A percentile compares a stretch with the other conserved stretches of the same genome.
Conservation (phyloP, 768 basidiomycete species). For the Rhodotorula toruloides region DNA sequence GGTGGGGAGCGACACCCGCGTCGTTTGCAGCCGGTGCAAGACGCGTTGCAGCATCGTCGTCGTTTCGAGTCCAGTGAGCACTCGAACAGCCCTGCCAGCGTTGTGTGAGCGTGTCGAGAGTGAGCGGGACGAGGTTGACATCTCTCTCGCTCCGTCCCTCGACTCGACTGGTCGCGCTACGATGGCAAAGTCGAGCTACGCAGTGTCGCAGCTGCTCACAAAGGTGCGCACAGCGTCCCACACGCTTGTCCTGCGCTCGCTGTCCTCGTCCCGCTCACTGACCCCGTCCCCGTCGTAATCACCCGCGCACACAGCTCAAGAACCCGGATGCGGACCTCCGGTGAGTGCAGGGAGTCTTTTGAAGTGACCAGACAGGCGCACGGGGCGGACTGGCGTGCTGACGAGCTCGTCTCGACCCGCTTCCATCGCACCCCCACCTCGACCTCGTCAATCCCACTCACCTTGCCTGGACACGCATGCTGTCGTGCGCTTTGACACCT, state of each 20-base stretch:
- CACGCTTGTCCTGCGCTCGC: neutral
- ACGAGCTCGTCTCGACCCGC: no score
- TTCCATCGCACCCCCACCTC: no score
- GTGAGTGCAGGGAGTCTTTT: neutral
- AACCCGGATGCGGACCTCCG: constrained; percentile 39
- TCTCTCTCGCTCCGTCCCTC: neutral
- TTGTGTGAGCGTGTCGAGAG: no score
- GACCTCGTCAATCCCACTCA: no score
- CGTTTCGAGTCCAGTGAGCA: no score
- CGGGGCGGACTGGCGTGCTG: no score
- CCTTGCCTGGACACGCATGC: no score
- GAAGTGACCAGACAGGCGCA: no score
- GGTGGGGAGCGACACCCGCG: neutral
- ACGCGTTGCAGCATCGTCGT: neutral
- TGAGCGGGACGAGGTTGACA: no score
- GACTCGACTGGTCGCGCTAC: no score
- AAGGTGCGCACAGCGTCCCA: constrained; percentile 8
- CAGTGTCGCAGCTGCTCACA: constrained; percentile 13
- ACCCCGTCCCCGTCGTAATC: neutral
- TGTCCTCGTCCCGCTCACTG: neutral
- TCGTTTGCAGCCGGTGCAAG: neutral
- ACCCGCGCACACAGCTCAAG: constrained; percentile 26
- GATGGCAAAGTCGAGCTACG: neutral
- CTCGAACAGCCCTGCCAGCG: no score
- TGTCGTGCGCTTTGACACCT: no score